Evolutionary conservation across 2,329 filamentous ascomycete genomes (phyloP), one percentile per base, ranked within the genome.

Genomic region (Cadophora sp.): DNA sequence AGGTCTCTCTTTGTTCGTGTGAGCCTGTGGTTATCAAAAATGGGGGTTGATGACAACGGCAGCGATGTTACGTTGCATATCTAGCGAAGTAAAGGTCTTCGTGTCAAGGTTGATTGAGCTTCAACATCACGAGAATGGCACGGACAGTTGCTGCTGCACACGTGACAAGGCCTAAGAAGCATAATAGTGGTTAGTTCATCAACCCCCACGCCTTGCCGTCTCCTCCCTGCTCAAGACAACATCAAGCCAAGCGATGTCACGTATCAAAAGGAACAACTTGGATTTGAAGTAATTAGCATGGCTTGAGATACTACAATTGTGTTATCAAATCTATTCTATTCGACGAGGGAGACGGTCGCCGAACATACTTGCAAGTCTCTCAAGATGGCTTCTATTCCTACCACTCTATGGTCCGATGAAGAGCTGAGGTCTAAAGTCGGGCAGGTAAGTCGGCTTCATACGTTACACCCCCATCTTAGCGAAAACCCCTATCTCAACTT

Each of bases 341-440:
- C 27, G 29, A 40, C n/a, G 4, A 19, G 48, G 2, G n/a, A 2
- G 27, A 27, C 31, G 8, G 34, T 46, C 8, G 43, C 34, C 22
- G 26, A 50, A 8, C 50, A 29, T n/a, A n/a, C n/a, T n/a, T n/a
- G n/a, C n/a, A n/a, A n/a, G n/a, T n/a, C n/a, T 40, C 48, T 26
- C 24, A 56, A 48, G 55, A 62, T 50, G 40, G 29, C 62, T 7
- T 24, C 55, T 14, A 24, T 24, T 11, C 43, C 48, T 26, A 60
- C 56, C 22, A 48, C 29, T 34, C 34, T 60, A n/a, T 76, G 69
- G 71, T 66, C 70, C 9, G 72, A 73, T 19, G 72, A 74, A 60
- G 72, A 73, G 51, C 43, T 77, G 29, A 74, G 64, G 63, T 31
- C 58, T 5, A 75, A 75, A 53, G 67, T 76, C 19, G 74, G 74